phyloP scores from a whole-genome alignment of 164 flowering plant species.

The Buxus sempervirens region DNA sequence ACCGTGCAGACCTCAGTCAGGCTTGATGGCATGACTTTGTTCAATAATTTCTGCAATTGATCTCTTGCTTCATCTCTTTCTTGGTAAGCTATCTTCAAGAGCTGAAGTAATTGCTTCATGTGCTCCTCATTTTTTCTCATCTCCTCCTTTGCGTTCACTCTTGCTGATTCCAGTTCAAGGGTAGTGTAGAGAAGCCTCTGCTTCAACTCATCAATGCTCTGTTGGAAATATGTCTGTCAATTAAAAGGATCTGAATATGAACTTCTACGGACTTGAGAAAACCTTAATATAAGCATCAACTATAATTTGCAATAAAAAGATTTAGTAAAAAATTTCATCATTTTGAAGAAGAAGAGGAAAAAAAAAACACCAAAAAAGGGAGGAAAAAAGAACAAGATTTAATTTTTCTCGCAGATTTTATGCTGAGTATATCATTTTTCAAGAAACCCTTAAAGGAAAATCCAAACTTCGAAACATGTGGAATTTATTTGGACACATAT shows the following conservation, averaged over 20 bases:
- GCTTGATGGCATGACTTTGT: slow-evolving; percentile 27
- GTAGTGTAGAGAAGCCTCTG: slow-evolving; percentile 41
- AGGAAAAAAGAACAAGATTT: no score
- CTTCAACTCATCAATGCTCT: slow-evolving; percentile 52
- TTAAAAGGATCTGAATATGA: neutral
- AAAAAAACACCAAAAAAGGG: no score
- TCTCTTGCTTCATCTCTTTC: slow-evolving; percentile 75
- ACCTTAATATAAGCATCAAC: no score
- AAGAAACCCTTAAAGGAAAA: no score
- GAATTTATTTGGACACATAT: neutral
- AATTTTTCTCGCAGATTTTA: no score
- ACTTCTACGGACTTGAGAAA: neutral
- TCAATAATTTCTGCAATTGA: slow-evolving; percentile 44
- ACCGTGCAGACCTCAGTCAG: slow-evolving; percentile 13
- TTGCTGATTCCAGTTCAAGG: slow-evolving; percentile 47
- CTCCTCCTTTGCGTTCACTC: slow-evolving; percentile 44
- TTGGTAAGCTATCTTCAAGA: slow-evolving; percentile 40
- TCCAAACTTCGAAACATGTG: no score
- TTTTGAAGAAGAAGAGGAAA: neutral
- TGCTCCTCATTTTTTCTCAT: slow-evolving; percentile 41
- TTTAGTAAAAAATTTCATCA: neutral
- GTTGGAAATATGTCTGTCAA: slow-evolving; percentile 12
- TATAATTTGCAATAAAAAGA: no score
- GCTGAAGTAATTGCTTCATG: slow-evolving; percentile 32
- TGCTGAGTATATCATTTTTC: no score